Base-by-base conservation (phyloP, 2,329 filamentous ascomycete species). In the Helotiales sp. region DNA sequence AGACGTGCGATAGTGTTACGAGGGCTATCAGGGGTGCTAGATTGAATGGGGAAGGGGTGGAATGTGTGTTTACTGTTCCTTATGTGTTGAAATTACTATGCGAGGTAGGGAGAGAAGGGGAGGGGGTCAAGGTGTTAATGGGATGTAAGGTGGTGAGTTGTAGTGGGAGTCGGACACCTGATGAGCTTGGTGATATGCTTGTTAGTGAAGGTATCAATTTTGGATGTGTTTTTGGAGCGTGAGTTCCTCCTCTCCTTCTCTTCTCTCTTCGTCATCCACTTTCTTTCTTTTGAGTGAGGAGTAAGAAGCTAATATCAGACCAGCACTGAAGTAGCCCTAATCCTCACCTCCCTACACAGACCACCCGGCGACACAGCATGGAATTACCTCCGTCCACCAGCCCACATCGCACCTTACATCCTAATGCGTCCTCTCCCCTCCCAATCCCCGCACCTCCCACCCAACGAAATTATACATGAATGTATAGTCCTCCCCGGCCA, bases 11-110 rank as follows among this genome's bases (percentile, higher is more conserved):
- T 17, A 72, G 75, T 7, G 70, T 84, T 2, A 67, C 80, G 2
- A 64, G 70, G 4, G 76, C 76, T 13, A 74, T 83, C 58, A 62
- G 69, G 9, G 67, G 67, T 5, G 67, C 76, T 58, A 59, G 9
- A 3, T 10, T 24, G 10, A 13, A 25, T 12, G 22, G 40, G 10
- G 9, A 44, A 12, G 22, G 75, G 24, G 75, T 81, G 0, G 76
- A 87, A 53, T 78, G 82, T 15, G 79, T 88, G 30, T 80, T 85
- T 55, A 78, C 76, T 3, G 85, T 88, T 0, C 85, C 86, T 0
- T 88, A 87, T 60, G 79, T 82, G 0, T 70, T 88, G 13, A 87
- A 88, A 65, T 71, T 88, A 0, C 73, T 89, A 1, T 44, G 40
- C 7, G 40, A 44, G 7, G 40, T 19, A 4, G 78, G 79, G 0